Evolutionary conservation across 208 protist species (phyloP).

Genomic region (Leishmania tarentolae): DNA sequence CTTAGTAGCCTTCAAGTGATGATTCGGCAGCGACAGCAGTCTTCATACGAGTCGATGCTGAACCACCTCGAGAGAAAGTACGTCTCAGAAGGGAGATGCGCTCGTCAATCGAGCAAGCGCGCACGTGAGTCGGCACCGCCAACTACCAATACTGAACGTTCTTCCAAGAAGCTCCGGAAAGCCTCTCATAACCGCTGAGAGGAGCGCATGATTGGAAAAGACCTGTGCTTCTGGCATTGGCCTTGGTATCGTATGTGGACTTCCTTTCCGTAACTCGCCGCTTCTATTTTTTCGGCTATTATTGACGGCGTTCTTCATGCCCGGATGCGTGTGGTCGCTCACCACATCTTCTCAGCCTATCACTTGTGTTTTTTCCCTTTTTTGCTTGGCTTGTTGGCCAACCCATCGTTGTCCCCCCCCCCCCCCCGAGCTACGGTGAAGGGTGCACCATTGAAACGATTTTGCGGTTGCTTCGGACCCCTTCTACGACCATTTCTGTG

Average conservation of each 20-base stretch:
- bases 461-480: not conserved
- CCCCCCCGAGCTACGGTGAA: not conserved
- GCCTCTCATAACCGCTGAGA: not conserved
- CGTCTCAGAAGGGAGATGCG: constrained; percentile 21
- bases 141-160: not conserved
- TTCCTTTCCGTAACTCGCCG: not conserved
- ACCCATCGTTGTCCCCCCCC: not conserved
- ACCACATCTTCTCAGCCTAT: not conserved
- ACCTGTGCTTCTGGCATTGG: not conserved
- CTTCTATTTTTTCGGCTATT: not conserved
- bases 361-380: not conserved
- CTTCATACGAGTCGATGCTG: constrained; percentile 67
- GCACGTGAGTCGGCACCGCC: constrained; percentile 13
- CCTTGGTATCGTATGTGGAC: too few relatives aligned
- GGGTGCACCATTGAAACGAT: not conserved
- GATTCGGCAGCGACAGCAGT: constrained; percentile 64
- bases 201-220: not conserved
- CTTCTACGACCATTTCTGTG: not conserved
- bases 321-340: not conserved
- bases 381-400: not conserved
- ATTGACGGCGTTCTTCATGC: not conserved
- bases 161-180: not conserved
- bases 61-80: constrained; percentile 70
- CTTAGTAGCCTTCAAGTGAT: constrained; percentile 62
- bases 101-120: constrained; percentile 11